Percentiles rank a stretch among this genome's conserved stretches.
phyloP scores from a whole-genome alignment of 345 rosid genomes.

The Kernera saxatilis region DNA sequence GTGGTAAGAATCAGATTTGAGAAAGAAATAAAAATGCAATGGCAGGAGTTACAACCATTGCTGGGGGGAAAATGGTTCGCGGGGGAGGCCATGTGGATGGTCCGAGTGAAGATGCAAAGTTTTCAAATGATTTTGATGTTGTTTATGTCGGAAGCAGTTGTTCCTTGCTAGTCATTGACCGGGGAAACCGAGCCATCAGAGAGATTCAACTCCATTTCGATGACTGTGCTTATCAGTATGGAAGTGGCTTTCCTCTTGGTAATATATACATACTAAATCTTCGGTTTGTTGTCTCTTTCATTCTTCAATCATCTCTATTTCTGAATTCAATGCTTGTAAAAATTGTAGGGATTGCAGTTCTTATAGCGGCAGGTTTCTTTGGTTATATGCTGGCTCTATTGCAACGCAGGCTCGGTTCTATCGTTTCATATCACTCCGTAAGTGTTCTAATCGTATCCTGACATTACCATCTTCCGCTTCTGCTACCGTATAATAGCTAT shows the following conservation, averaged over 20 bases:
- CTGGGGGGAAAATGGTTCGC: constrained; percentile 76
- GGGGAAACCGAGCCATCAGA: constrained; percentile 89
- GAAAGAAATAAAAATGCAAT: background rate
- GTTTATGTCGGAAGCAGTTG: constrained; percentile 94
- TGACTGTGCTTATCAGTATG: constrained; percentile 93
- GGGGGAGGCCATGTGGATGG: constrained; percentile 93
- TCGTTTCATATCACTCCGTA: constrained; percentile 56
- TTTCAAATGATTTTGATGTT: constrained; percentile 92
- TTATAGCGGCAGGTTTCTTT: constrained; percentile 78
- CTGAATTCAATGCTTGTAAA: background rate
- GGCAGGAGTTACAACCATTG: constrained; percentile 86
- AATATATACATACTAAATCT: background rate
- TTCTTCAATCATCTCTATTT: background rate
- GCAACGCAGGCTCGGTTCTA: constrained; percentile 63
- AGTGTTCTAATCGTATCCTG: constrained; percentile 26
- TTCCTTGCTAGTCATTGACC: constrained; percentile 83
- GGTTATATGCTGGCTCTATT: constrained; percentile 95
- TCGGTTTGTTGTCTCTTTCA: background rate
- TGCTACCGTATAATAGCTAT: background rate
- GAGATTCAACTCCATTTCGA: constrained; percentile 98
- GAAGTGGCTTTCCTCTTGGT: constrained; percentile 91
- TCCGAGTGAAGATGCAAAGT: constrained; percentile 95
- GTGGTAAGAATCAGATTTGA: background rate
- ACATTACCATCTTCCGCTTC: background rate
- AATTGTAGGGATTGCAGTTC: constrained; percentile 74